These are phyloP conservation scores for Condylostoma magnum DNA, from an alignment of 169 alveolate genomes.

Conservation along the genomic window DNA sequence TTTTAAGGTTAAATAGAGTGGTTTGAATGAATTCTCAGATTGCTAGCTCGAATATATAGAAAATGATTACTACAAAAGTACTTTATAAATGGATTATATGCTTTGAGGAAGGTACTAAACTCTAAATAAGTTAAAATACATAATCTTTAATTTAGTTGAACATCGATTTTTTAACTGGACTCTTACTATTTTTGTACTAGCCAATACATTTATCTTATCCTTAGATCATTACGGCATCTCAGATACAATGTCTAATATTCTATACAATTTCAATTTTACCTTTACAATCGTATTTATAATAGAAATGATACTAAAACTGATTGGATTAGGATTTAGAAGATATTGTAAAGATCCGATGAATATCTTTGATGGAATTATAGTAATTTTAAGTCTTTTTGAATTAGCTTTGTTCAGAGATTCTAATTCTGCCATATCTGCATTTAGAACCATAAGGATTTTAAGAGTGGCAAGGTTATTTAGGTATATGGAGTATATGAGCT, in stretches of 20 bases:
- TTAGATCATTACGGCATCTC: conserved; percentile 8
- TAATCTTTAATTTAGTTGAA: neutral
- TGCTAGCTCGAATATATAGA: no score
- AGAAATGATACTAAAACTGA: conserved; percentile 16
- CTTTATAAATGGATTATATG: no score
- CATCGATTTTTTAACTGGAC: neutral
- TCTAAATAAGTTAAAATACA: neutral
- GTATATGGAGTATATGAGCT: neutral
- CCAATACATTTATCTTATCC: conserved; percentile 14
- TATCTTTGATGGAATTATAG: conserved; percentile 22
- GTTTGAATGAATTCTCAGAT: no score
- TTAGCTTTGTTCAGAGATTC: conserved; percentile 17
- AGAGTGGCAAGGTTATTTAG: conserved; percentile 24
- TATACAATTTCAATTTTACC: neutral
- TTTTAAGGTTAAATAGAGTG: no score
- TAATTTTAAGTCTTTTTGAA: conserved; percentile 5
- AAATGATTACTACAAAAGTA: no score
- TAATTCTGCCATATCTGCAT: conserved; percentile 3
- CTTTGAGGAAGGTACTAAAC: no score
- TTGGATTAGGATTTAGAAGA: conserved; percentile 6
- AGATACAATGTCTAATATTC: neutral
- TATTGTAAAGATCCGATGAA: conserved; percentile 28
- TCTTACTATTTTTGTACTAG: neutral
- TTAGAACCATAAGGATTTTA: conserved; percentile 7
- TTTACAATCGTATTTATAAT: conserved; percentile 10